Conservation (phyloP, 179 eudicot genomes). For the Beta macrorhiza region DNA sequence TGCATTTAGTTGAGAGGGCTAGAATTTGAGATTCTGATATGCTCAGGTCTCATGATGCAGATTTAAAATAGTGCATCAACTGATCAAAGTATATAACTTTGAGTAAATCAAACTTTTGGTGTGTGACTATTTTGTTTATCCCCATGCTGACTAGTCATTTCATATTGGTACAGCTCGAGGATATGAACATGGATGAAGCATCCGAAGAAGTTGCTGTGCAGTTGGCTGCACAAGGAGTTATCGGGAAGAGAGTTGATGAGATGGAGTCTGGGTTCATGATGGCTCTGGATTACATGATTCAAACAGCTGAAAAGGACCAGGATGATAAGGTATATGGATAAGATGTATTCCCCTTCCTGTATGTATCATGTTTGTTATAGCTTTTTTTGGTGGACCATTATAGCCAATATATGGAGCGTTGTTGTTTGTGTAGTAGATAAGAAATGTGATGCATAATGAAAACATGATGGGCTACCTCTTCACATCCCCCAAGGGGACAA, state of each 20-base stretch:
- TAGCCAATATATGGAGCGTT: background rate
- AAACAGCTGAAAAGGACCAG: conserved; percentile 70
- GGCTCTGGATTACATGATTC: conserved; percentile 98
- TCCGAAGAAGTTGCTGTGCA: conserved; percentile 83
- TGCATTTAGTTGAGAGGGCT: background rate
- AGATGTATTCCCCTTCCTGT: background rate
- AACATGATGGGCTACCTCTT: background rate
- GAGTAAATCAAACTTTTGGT: background rate
- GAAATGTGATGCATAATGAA: background rate
- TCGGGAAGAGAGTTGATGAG: conserved; percentile 96
- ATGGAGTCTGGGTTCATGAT: conserved; percentile 96
- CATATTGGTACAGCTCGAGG: conserved; percentile 59
- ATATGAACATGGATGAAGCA: conserved; percentile 85
- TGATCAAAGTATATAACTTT: background rate
- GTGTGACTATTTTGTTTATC: background rate
- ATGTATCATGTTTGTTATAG: background rate
- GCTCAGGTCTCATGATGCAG: background rate
- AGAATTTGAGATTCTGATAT: background rate
- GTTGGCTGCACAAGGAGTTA: conserved; percentile 95
- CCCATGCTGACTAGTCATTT: background rate
- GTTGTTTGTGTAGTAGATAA: conserved; percentile 3
- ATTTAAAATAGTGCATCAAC: background rate
- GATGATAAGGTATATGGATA: conserved; percentile 61
- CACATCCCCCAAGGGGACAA: background rate
- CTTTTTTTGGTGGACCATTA: background rate